phyloP scores from a whole-genome alignment of 495 filamentous ascomycete species.

The Xeromyces bisporus region DNA sequence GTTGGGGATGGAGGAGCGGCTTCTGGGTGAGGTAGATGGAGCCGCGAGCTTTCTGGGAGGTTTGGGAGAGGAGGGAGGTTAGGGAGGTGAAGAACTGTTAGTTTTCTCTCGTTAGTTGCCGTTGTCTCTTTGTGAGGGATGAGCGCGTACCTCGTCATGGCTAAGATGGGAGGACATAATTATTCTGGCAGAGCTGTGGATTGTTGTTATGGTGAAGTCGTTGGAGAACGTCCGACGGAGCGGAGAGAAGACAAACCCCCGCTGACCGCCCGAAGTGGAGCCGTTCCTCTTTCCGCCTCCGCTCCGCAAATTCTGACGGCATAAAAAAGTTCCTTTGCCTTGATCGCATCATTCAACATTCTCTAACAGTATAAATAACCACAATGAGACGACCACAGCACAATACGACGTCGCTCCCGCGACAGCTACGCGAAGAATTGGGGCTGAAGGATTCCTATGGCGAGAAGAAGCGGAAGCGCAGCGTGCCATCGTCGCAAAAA shows the following conservation, averaged over 20 bases:
- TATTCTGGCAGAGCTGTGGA: too few species aligned
- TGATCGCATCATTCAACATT: not conserved
- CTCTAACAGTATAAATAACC: not conserved
- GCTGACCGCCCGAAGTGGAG: conserved; percentile 6
- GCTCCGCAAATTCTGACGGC: conserved; percentile 2
- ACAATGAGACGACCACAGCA: conserved; percentile 19
- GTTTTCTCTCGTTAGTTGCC: not conserved
- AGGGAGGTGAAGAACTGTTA: conserved; percentile 75
- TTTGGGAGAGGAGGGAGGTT: conserved; percentile 49
- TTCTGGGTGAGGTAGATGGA: conserved; percentile 80
- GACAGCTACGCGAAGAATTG: conserved; percentile 40
- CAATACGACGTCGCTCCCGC: conserved; percentile 48
- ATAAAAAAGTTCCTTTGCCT: conserved; percentile 9
- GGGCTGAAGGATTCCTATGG: conserved; percentile 29
- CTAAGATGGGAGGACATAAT: conserved; percentile 44
- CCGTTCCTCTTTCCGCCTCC: conserved; percentile 3
- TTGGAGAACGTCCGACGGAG: not conserved
- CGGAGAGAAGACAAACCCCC: conserved; percentile 14
- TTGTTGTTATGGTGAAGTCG: too few species aligned
- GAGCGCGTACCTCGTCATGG: conserved; percentile 51
- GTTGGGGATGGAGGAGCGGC: conserved; percentile 16
- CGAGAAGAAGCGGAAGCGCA: conserved; percentile 23
- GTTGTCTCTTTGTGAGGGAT: conserved; percentile 2
- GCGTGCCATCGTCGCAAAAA: conserved; percentile 34
- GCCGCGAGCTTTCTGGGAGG: conserved; percentile 52